Conservation (phyloP, 2,329 filamentous ascomycete species). For the Blastomyces emzantsi region DNA sequence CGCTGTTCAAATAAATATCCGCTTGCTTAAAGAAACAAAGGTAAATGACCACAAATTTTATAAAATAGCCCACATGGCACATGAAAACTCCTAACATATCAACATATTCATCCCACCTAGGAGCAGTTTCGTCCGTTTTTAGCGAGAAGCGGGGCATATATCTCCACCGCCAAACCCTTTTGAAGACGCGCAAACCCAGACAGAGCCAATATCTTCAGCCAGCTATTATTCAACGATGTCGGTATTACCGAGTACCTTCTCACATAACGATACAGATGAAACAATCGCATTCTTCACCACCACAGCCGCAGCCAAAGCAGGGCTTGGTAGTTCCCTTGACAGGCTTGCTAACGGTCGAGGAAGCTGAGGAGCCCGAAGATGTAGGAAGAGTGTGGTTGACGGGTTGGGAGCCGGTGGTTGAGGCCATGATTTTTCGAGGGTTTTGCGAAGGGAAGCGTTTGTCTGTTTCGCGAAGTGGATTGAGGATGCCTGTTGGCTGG, state of each 20-base stretch:
- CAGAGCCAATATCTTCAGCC: neutral
- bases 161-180: neutral
- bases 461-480: neutral
- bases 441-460: neutral
- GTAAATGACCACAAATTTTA: neutral
- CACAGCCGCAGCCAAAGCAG: constrained; percentile 36
- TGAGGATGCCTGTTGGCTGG: neutral
- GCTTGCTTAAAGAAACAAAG: neutral
- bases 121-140: neutral
- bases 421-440: constrained; percentile 8
- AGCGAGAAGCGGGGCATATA: neutral
- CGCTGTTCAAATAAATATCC: no score
- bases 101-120: neutral
- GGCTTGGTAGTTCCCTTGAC: constrained; percentile 34
- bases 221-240: neutral
- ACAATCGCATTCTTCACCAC: constrained; percentile 35
- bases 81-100: neutral
- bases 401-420: constrained; percentile 15
- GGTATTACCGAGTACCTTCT: constrained; percentile 6
- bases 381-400: constrained; percentile 28
- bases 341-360: constrained; percentile 29
- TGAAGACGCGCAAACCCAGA: neutral
- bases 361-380: constrained; percentile 26
- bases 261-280: constrained; percentile 36
- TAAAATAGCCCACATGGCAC: neutral